Base-by-base conservation (phyloP, 305 asterid species). In the Solanum chacoense region DNA sequence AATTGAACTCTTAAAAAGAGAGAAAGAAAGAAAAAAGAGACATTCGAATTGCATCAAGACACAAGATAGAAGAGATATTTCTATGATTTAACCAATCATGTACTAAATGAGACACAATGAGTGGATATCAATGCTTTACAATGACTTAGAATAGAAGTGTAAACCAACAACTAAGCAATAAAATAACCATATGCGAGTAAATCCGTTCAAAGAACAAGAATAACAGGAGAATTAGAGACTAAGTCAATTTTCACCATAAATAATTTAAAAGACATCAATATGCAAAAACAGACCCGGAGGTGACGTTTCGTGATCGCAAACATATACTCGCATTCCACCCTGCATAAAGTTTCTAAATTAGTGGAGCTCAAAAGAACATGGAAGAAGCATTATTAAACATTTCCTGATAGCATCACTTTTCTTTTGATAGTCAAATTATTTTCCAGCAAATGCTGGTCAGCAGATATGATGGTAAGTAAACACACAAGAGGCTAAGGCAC, bases 281-380 rank as follows among this genome's bases (percentile, higher is more conserved):
- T 31, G 45, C 42, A 40, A 38, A 69, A 45, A 78, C 59, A 38
- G 38, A 92, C 94, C 93, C 78, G 95, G 95, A 50, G 95, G 93
- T 16, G 92, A 87, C 9, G 95, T 93, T 83, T 93, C 93, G 36
- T 89, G 94, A 84, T 90, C 95, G 22, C 93, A 91, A 37, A 93
- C 65, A 90, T 91, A 93, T 72, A 92, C 91, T 80, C 94, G 87
- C 93, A 92, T 92, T 40, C 93, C 92, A 65, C 92, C 94, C 92
- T 92, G 92, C 92, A 87, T 40, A 88, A 90, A 31, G 29, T 86
- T 87, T 87, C 85, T 37, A 45, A 73, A 88, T 6, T 73, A 76
- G 71, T 91, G 72, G 20, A 38, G 80, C 38, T 73, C 6, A 88
- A 37, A 31, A 28, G 55, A 45, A 42, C 38, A 67, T 6, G 45